Conservation (phyloP, 208 protist genomes). For the Leishmania major region DNA sequence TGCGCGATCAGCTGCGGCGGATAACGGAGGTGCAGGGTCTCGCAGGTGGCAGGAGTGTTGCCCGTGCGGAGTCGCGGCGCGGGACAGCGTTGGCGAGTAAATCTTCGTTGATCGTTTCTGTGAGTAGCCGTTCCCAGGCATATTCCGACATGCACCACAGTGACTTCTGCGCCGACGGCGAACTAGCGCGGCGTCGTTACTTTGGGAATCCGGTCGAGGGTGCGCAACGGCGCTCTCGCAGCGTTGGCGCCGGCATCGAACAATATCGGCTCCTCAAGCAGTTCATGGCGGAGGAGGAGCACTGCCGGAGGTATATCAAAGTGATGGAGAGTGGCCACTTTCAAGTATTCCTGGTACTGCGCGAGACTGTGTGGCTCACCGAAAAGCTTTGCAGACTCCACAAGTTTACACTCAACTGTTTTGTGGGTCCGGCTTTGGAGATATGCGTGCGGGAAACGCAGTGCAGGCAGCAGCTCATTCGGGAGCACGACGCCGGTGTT, state of each 20-base stretch:
- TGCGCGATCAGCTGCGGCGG: constrained; percentile 19
- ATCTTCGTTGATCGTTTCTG: neutral
- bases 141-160: neutral
- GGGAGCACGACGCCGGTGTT: constrained; percentile 11
- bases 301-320: neutral
- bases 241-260: constrained; percentile 10
- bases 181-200: no score
- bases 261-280: constrained; percentile 18
- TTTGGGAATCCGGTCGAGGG: neutral
- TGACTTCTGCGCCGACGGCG: neutral
- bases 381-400: constrained; percentile 22
- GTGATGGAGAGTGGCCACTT: constrained; percentile 6
- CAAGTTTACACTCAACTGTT: constrained; percentile 17
- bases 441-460: constrained; percentile 27
- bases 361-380: constrained; percentile 7
- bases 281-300: constrained; percentile 15
- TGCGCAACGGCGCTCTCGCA: neutral
- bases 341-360: neutral
- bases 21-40: constrained; percentile 11
- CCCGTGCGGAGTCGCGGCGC: neutral
- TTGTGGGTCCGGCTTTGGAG: constrained; percentile 8
- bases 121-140: neutral
- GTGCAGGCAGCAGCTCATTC: constrained; percentile 12
- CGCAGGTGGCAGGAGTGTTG: neutral
- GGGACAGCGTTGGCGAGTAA: neutral